These are phyloP conservation scores for Geotrichum histeridarum DNA, from an alignment of 1,139 yeast species.

Conservation along the genomic window DNA sequence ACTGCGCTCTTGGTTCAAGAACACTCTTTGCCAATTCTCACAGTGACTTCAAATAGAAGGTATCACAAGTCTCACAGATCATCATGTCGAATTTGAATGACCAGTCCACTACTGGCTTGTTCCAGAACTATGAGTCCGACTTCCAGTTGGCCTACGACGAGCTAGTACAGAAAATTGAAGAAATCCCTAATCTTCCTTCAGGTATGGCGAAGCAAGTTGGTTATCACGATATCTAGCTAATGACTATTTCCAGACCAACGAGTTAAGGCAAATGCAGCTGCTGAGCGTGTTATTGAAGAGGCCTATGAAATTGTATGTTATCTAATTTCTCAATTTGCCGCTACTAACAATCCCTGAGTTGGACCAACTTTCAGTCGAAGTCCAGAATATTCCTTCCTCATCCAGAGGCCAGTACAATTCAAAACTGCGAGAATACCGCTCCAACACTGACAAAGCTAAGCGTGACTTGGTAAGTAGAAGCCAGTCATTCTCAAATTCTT, in stretches of 20 bases:
- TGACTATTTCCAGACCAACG: conserved; percentile 23
- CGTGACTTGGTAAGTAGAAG: conserved; percentile 50
- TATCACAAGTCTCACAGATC: background rate
- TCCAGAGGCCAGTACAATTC: conserved; percentile 65
- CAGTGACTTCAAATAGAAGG: background rate
- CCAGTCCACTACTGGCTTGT: conserved; percentile 44
- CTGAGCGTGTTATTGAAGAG: conserved; percentile 69
- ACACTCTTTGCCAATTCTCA: background rate
- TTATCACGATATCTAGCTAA: background rate
- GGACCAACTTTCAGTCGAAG: conserved; percentile 77
- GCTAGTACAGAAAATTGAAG: conserved; percentile 59
- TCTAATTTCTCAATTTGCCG: background rate
- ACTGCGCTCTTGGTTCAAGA: background rate
- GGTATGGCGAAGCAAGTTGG: conserved; percentile 41
- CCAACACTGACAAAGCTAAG: conserved; percentile 57
- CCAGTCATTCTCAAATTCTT: conserved; percentile 53
- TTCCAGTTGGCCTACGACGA: conserved; percentile 68
- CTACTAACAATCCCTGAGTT: conserved; percentile 32
- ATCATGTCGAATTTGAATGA: conserved; percentile 10
- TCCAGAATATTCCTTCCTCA: conserved; percentile 70
- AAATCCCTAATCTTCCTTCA: conserved; percentile 49
- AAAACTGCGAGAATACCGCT: conserved; percentile 61
- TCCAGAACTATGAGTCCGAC: conserved; percentile 67
- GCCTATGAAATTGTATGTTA: conserved; percentile 56
- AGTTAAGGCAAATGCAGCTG: conserved; percentile 40